phyloP scores from a whole-genome alignment of 2,329 filamentous ascomycete species.

The Ophiostoma triangulosporum region DNA sequence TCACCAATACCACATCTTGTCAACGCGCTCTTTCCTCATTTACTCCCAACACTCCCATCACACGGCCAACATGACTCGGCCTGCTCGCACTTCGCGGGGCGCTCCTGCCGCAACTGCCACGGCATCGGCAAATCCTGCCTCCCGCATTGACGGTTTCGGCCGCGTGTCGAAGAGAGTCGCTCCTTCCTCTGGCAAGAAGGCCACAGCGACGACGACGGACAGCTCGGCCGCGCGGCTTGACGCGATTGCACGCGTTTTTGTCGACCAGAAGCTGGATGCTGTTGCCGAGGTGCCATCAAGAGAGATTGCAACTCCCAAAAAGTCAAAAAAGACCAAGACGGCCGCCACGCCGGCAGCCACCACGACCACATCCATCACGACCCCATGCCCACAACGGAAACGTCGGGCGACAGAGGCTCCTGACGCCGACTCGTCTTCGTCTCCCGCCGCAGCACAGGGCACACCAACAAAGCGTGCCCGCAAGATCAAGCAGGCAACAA shows the following conservation, averaged over 20 bases:
- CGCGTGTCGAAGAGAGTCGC: conserved; percentile 15
- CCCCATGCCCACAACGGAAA: conserved; percentile 8
- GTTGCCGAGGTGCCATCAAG: conserved; percentile 16
- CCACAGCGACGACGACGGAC: conserved; percentile 5
- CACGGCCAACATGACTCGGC: neutral
- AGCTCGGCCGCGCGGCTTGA: conserved; percentile 11
- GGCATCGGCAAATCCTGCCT: neutral
- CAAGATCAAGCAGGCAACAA: conserved; percentile 7
- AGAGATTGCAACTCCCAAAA: neutral
- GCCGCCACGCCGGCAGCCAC: neutral
- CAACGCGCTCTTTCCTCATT: neutral
- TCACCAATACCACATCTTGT: neutral
- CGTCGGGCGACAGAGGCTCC: conserved; percentile 7
- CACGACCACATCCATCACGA: neutral
- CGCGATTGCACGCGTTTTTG: conserved; percentile 15
- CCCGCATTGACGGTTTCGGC: conserved; percentile 15
- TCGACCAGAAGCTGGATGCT: conserved; percentile 17
- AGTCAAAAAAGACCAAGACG: conserved; percentile 2
- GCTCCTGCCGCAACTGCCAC: neutral
- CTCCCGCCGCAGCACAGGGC: neutral
- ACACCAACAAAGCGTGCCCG: conserved; percentile 10
- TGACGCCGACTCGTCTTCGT: neutral
- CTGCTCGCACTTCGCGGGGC: neutral
- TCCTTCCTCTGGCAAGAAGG: conserved; percentile 10
- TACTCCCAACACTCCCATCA: neutral